Base-by-base conservation (phyloP, 1,139 yeast species). In the Geotrichum fermentans region DNA sequence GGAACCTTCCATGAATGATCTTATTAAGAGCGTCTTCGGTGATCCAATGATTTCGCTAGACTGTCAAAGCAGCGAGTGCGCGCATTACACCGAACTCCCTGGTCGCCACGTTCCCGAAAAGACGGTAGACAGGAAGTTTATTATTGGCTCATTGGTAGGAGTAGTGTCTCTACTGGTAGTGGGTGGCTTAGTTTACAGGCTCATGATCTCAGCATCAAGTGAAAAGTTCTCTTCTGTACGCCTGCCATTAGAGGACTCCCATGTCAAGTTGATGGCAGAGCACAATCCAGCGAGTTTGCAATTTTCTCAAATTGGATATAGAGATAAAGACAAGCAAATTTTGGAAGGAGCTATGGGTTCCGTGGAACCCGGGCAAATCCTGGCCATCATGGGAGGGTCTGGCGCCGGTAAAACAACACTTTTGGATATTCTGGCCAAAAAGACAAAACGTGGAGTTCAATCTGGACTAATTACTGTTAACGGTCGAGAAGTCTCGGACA, bases 391-490 rank as follows among this genome's bases (percentile, higher is more conserved):
- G 95, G 98, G 98, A 39, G 97, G 97, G 2, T 89, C 97, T 0
- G 98, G 98, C 46, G 97, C 97, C 10, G 98, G 98, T 52, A 92
- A 92, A 63, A 90, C 98, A 0, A 92, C 98, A 0, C 68, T 92
- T 40, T 71, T 92, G 52, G 98, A 92, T 63, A 88, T 92, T 50
- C 71, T 92, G 52, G 97, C 97, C 0, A 84, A 83, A 44, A 92
- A 92, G 62, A 79, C 82, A 60, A 92, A 92, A 63, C 76, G 81
- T 35, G 98, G 98, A 1, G 57, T 58, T 0, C 75, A 79, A 7
- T 56, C 72, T 0, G 97, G 97, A 14, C 66, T 72, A 2, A 78
- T 90, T 21, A 78, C 74, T 56, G 79, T 89, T 28, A 92, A 92
- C 63, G 97, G 97, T 2, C 67, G 66, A 36, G 52, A 52, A 17